Percentiles rank a stretch among this genome's conserved stretches.
These are phyloP conservation scores for Macrocybe gigantea DNA, from an alignment of 768 basidiomycete genomes.

Conservation along the genomic window DNA sequence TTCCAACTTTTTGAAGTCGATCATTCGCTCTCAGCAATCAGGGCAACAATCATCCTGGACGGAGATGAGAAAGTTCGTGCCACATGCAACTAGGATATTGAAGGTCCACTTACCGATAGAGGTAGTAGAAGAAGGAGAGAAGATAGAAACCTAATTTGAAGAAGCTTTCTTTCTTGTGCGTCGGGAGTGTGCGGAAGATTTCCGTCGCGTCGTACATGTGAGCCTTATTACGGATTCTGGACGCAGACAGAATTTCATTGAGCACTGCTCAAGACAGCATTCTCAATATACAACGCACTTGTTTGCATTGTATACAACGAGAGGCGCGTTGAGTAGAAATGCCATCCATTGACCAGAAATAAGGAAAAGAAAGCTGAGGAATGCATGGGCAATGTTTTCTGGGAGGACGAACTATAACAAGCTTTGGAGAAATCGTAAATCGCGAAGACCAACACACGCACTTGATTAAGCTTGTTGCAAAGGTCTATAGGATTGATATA, in stretches of 20 bases:
- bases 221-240: constrained; percentile 83
- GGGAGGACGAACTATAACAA: constrained; percentile 86
- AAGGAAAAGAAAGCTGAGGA: constrained; percentile 88
- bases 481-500: constrained; percentile 99
- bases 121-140: constrained; percentile 87
- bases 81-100: not conserved
- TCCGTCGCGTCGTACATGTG: constrained; percentile 99
- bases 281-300: constrained; percentile 58
- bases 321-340: constrained; percentile 83
- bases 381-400: constrained; percentile 92
- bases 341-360: constrained; percentile 93
- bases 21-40: constrained; percentile 75
- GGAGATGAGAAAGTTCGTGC: constrained; percentile 1
- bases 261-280: not conserved
- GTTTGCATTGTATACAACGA: constrained; percentile 87
- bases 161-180: constrained; percentile 95
- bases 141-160: constrained; percentile 93
- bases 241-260: constrained; percentile 3
- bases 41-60: constrained; percentile 77
- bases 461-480: constrained; percentile 98
- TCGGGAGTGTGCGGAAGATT: constrained; percentile 91
- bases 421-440: not conserved
- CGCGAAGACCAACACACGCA: constrained; percentile 25
- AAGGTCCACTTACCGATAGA: constrained; percentile 61
- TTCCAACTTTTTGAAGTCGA: not conserved